phyloP scores from a whole-genome alignment of 2,329 filamentous ascomycete genomes.

The Trichoderma lentiforme region DNA sequence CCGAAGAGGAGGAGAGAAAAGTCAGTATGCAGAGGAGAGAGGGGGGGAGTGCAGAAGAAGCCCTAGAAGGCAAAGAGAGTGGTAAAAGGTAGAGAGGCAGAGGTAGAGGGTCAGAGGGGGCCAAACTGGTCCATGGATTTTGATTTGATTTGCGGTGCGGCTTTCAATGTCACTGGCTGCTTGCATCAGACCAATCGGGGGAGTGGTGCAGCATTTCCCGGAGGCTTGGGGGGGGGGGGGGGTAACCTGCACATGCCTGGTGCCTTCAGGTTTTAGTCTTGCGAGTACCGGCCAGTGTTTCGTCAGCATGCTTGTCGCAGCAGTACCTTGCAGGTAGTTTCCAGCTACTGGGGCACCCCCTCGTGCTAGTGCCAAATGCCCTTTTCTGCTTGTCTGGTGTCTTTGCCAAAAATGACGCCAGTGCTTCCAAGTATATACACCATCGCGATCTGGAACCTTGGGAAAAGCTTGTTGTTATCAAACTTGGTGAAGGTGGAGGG shows the following conservation, averaged over 20 bases:
- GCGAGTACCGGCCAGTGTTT: conserved; percentile 6
- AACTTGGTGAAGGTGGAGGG: not conserved
- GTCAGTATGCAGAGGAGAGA: too few species aligned
- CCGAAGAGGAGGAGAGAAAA: not conserved
- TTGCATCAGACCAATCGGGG: conserved; percentile 22
- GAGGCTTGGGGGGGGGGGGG: not conserved
- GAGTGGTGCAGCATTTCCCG: conserved; percentile 20
- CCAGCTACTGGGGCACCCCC: not conserved
- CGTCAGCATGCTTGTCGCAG: not conserved
- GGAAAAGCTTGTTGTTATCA: not conserved
- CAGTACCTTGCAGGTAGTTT: conserved; percentile 9
- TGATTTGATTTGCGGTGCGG: not conserved
- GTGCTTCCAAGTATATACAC: not conserved
- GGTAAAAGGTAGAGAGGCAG: not conserved
- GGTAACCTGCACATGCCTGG: conserved; percentile 3
- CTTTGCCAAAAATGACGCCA: not conserved
- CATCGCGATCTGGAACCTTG: not conserved
- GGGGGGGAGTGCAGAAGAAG: not conserved
- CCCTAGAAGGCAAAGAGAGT: not conserved
- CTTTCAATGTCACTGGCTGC: not conserved
- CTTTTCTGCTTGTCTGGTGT: not conserved
- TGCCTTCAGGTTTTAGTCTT: not conserved
- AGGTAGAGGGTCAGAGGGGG: not conserved
- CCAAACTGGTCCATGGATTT: not conserved
- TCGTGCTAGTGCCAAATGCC: not conserved